phyloP scores from a whole-genome alignment of 768 basidiomycete species.

The Ramaria rubella region DNA sequence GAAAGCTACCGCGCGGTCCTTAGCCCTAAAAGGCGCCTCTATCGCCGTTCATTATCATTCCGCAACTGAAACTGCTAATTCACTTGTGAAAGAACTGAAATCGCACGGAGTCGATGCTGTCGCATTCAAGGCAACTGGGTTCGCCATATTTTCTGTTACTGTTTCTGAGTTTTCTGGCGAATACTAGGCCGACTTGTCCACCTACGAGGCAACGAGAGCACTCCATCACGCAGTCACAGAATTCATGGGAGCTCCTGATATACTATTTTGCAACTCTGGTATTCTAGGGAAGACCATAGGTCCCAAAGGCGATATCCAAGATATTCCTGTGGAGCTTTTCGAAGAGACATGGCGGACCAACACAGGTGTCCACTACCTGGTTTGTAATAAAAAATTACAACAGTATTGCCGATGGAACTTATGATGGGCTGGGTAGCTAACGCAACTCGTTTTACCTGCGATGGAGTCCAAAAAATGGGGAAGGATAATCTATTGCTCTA shows the following conservation, averaged over 20 bases:
- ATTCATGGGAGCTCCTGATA: conserved; percentile 41
- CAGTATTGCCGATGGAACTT: background rate
- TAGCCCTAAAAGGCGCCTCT: conserved; percentile 39
- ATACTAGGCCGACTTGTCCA: conserved; percentile 31
- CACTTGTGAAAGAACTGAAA: conserved; percentile 33
- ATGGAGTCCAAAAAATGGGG: conserved; percentile 46
- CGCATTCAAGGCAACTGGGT: conserved; percentile 34
- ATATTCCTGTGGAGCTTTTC: conserved; percentile 38
- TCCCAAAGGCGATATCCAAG: conserved; percentile 39
- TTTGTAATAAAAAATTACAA: conserved; percentile 20
- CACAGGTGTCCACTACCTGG: conserved; percentile 40
- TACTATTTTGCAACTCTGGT: conserved; percentile 49
- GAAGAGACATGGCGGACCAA: conserved; percentile 43
- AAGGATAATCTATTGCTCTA: conserved; percentile 46
- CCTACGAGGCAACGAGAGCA: conserved; percentile 39
- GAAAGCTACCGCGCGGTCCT: conserved; percentile 39
- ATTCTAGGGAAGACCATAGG: conserved; percentile 37
- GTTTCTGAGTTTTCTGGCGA: background rate
- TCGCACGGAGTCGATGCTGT: conserved; percentile 31
- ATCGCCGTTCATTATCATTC: conserved; percentile 49
- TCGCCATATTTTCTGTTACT: background rate
- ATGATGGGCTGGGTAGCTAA: conserved; percentile 29
- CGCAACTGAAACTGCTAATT: conserved; percentile 30
- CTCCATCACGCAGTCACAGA: conserved; percentile 38
- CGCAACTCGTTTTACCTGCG: conserved; percentile 43